A percentile compares a stretch with the other conserved stretches of the same genome.
Conservation (phyloP, 352 stramenopile genomes). For the Blastocystis hominis region DNA sequence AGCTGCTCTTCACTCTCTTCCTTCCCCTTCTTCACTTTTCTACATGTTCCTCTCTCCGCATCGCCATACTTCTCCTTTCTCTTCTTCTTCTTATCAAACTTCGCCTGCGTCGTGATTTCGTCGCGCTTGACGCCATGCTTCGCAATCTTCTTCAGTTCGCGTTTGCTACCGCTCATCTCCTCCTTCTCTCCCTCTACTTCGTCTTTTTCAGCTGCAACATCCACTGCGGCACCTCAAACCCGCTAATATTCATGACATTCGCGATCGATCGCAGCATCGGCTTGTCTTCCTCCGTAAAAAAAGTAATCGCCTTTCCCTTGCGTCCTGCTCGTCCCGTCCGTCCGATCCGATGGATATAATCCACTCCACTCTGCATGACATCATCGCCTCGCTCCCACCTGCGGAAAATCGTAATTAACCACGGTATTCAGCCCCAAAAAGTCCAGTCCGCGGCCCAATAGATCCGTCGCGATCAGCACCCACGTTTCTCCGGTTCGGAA, state of each 20-base stretch:
- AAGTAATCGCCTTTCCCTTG: slow-evolving; percentile 84
- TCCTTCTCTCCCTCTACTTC: not conserved
- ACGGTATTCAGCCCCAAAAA: slow-evolving; percentile 98
- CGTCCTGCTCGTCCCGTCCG: slow-evolving; percentile 81
- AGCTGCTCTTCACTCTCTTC: not conserved
- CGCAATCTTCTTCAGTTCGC: slow-evolving; percentile 58
- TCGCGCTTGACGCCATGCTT: slow-evolving; percentile 60
- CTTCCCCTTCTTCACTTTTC: not conserved
- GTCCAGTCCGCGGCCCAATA: slow-evolving; percentile 94
- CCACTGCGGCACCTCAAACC: slow-evolving; percentile 90
- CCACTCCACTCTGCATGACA: slow-evolving; percentile 72
- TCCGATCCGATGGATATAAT: slow-evolving; percentile 94
- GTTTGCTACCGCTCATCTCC: slow-evolving; percentile 34
- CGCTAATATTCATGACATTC: slow-evolving; percentile 94
- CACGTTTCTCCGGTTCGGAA: slow-evolving; percentile 91
- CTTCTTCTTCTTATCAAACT: slow-evolving; percentile 66
- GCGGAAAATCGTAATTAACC: slow-evolving; percentile 98
- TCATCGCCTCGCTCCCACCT: not conserved
- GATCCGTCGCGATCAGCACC: slow-evolving; percentile 97
- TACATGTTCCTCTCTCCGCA: not conserved
- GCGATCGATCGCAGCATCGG: slow-evolving; percentile 84
- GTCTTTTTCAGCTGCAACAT: slow-evolving; percentile 86
- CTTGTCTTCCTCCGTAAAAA: slow-evolving; percentile 85
- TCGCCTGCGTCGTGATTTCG: slow-evolving; percentile 67
- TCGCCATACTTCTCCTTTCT: slow-evolving; percentile 60